Evolutionary conservation across 371 early-diverging fungal species (phyloP), one percentile per base, ranked within the genome.

Genomic region (Mortierella sp.): DNA sequence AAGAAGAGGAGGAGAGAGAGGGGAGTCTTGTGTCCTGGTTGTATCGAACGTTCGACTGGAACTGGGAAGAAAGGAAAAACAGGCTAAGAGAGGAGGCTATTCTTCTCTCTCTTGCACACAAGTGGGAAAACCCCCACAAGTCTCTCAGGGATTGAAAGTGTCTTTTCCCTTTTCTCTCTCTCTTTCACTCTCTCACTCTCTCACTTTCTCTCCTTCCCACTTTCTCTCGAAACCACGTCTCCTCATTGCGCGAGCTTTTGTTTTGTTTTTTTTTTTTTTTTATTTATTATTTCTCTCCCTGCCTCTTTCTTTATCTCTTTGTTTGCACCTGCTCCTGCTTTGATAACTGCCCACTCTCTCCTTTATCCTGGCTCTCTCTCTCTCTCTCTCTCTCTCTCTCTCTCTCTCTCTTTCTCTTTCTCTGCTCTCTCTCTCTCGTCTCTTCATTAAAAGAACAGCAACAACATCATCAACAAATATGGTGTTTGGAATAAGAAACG

Each of bases 401-500:
- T 50, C 25, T 48, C 28, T 44, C 55, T 3, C 19, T n/a, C 25
- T 12, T 26, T 47, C 44, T 21, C 18, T 28, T 61, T 60, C 29
- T 45, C 55, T 12, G n/a, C 7, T 57, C 52, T 25, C 28, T 44
- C 21, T 53, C 12, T 23, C 44, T 63, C 44, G 29, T 23, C 55
- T 16, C 18, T 52, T 28, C 16, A 46, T 25, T 50, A 50, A 3
- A 57, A 30, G 37, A 37, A 57, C 0, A n/a, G 16, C 29, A 57
- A n/a, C 23, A 4, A 23, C 19, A 37, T 14, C 21, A 28, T 9
- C 26, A 19, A 30, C 50, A 59, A 63, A 11, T n/a, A 66, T 62
- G 37, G 37, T 37, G 66, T 57, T 66, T 14, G 28, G 43, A 1
- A 55, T 60, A 19, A 51, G 62, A 45, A 37, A 9, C 37, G 58